Percentiles rank a stretch among this genome's conserved stretches.
phyloP scores from a whole-genome alignment of 1,284 basidiomycete species.

The Leucoagaricus sp. region DNA sequence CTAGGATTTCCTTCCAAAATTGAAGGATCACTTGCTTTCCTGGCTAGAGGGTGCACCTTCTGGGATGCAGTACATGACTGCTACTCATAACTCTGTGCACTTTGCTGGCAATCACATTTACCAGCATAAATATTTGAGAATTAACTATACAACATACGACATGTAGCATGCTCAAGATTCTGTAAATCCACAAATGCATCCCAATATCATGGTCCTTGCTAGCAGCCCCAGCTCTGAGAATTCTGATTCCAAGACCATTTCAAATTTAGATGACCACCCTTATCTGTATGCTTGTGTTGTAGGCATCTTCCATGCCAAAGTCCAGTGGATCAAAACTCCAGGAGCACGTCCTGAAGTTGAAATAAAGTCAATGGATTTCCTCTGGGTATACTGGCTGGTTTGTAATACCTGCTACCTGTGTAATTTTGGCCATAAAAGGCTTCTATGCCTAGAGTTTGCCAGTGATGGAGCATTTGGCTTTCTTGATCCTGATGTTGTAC shows the following conservation, averaged over 20 bases:
- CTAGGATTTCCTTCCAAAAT: slow-evolving; percentile 18
- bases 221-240: not conserved
- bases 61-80: not conserved
- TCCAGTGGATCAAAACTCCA: not conserved
- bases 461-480: slow-evolving; percentile 3
- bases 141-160: slow-evolving; percentile 12
- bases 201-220: not conserved
- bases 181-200: not conserved
- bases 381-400: slow-evolving; percentile 6
- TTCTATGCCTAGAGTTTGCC: not conserved
- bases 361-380: slow-evolving; percentile 8
- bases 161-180: not conserved
- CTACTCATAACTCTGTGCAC: not conserved
- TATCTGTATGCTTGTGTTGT: slow-evolving; percentile 7
- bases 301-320: not conserved
- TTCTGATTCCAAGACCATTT: too few relatives aligned
- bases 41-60: not conserved
- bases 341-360: too few relatives aligned
- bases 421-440: not conserved
- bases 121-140: not conserved
- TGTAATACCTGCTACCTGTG: not conserved
- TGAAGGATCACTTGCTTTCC: slow-evolving; percentile 17
- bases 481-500: slow-evolving; percentile 5
- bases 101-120: not conserved
- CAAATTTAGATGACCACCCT: not conserved